Evolutionary conservation across 2,329 filamentous ascomycete species (phyloP).

Genomic region (Dactylellina haptotyla): DNA sequence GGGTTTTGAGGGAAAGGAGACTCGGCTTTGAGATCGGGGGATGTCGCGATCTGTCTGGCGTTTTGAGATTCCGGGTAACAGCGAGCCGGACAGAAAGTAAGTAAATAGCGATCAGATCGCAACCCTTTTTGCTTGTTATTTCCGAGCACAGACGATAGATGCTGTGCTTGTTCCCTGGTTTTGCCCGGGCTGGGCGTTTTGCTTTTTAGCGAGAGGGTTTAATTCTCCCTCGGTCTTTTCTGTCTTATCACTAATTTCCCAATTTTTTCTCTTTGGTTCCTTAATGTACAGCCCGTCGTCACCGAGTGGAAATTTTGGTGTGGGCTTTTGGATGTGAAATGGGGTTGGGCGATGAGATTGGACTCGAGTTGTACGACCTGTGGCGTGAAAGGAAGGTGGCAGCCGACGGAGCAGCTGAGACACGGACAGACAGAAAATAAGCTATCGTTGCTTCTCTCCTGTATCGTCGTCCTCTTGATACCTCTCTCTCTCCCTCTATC

Average conservation of each 20-base stretch:
- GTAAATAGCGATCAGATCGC: slow-evolving; percentile 35
- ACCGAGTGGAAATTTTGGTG: too few relatives aligned
- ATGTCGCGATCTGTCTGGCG: slow-evolving; percentile 27
- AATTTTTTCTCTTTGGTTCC: neutral
- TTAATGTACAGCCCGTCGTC: neutral
- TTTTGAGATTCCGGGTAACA: slow-evolving; percentile 35
- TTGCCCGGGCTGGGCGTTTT: slow-evolving; percentile 14
- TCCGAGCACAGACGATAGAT: slow-evolving; percentile 33
- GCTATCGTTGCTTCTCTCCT: neutral
- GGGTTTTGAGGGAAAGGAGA: slow-evolving; percentile 10
- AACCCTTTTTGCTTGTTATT: slow-evolving; percentile 27
- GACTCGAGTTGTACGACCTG: slow-evolving; percentile 7
- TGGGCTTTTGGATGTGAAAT: too few relatives aligned
- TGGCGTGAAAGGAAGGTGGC: slow-evolving; percentile 23
- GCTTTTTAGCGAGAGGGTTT: slow-evolving; percentile 12
- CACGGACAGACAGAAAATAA: too few relatives aligned
- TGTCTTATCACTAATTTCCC: neutral
- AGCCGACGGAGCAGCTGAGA: slow-evolving; percentile 33
- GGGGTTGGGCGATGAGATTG: slow-evolving; percentile 6
- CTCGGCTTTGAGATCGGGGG: slow-evolving; percentile 31
- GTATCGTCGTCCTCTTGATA: too few relatives aligned
- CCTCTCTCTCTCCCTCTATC: neutral
- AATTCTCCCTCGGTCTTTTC: slow-evolving; percentile 2
- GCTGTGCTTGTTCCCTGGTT: slow-evolving; percentile 2
- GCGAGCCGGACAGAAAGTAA: slow-evolving; percentile 8